Base-by-base conservation (phyloP, 2,329 filamentous ascomycete genomes). In the Penicillium sp. region DNA sequence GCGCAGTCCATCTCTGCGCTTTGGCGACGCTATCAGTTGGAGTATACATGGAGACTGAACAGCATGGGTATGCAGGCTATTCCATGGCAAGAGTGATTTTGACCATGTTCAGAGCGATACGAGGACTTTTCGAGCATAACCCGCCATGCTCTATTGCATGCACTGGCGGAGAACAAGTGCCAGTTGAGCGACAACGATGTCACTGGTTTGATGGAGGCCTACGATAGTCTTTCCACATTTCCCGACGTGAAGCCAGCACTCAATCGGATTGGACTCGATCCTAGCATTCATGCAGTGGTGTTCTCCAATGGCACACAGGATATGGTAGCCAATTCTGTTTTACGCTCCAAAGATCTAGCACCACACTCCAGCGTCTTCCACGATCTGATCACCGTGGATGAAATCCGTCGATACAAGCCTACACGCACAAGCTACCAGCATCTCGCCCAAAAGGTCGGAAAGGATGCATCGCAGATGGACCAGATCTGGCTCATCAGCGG, bases 1-100 rank as follows among this genome's bases (percentile, higher is more conserved):
- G 77, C 79, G 2, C 61, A 69, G 15, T 60, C 61, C 1, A 70
- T 87, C 20, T 76, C 82, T 3, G 59, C 71, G 11, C 61, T 76
- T 53, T 86, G 83, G 76, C 70, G 84, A 39, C 72, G 74, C 18
- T 82, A 82, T 54, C 84, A 88, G 60, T 68, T 88, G 6, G 84
- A 87, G 61, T 89, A 87, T 52, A 85, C 83, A 26, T 88, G 81
- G 81, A 70, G 84, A 35, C 64, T 82, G 47, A 87, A 80, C 54
- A 81, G 77, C 69, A 88, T 88, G 83, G 73, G 84, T 83, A 66
- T 44, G 67, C 61, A 16, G 11, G 11, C n/a, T 9, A 9, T n/a
- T 16, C 18, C 22, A 16, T 12, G 10, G 1, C 20, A 6, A 14
- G 11, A 10, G 25, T 18, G n/a, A 25, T 16, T 37, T n/a, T n/a